phyloP scores from a whole-genome alignment of 768 basidiomycete species.

The Collybiopsis confluens region DNA sequence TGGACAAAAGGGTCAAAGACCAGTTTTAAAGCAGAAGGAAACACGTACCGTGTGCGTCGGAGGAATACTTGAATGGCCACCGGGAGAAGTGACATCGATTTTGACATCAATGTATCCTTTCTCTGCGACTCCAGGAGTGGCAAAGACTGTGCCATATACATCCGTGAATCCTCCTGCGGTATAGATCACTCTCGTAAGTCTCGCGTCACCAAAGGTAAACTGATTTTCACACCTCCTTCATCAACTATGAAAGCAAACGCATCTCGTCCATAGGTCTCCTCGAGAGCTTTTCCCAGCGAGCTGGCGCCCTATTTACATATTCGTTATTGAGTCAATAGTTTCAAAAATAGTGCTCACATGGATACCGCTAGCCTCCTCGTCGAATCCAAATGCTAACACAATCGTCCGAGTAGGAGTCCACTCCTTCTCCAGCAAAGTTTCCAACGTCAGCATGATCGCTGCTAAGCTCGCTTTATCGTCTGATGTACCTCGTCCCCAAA shows the following conservation, averaged over 20 bases:
- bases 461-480: conserved; percentile 53
- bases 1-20: conserved; percentile 4
- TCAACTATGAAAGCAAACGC: conserved; percentile 60
- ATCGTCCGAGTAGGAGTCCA: conserved; percentile 19
- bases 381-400: conserved; percentile 36
- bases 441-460: conserved; percentile 24
- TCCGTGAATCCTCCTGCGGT: conserved; percentile 13
- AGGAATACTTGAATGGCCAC: conserved; percentile 66
- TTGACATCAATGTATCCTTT: conserved; percentile 45
- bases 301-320: conserved; percentile 34
- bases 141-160: conserved; percentile 33
- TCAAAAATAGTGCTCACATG: conserved; percentile 17
- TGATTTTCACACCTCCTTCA: conserved; percentile 49
- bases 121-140: conserved; percentile 44
- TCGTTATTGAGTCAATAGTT: not conserved
- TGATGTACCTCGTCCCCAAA: conserved; percentile 53
- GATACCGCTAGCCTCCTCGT: conserved; percentile 43
- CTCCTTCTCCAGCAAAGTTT: conserved; percentile 10
- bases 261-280: conserved; percentile 48
- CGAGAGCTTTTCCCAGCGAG: conserved; percentile 30
- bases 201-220: no score
- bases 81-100: conserved; percentile 44
- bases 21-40: not conserved
- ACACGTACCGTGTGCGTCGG: conserved; percentile 49
- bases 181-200: no score